Evolutionary conservation across 169 alveolate species (phyloP).

Genomic region (Sarcocystis neurona): DNA sequence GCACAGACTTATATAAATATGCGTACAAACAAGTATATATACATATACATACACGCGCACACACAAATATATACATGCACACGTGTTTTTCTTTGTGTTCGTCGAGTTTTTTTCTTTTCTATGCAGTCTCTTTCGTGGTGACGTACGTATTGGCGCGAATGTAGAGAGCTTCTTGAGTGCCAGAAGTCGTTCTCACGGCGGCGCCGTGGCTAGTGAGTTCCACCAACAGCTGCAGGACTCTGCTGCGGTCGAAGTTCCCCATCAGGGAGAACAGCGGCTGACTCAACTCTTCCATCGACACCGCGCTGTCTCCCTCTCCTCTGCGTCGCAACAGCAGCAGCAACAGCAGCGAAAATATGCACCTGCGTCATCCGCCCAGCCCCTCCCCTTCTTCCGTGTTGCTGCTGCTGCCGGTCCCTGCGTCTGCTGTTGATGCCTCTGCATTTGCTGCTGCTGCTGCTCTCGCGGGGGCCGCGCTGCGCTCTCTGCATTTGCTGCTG

Average conservation of each 20-base stretch:
- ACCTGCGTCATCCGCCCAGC: neutral
- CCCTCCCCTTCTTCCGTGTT: neutral
- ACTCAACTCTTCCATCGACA: slow-evolving; percentile 17
- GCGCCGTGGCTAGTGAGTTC: slow-evolving; percentile 65
- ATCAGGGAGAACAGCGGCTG: slow-evolving; percentile 13
- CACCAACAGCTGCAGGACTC: slow-evolving; percentile 53
- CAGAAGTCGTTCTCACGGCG: slow-evolving; percentile 36
- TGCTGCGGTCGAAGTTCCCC: slow-evolving; percentile 29
- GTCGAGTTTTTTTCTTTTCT: neutral
- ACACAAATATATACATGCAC: neutral
- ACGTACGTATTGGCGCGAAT: slow-evolving; percentile 58
- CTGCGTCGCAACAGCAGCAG: neutral
- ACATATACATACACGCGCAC: no score
- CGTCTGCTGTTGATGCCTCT: neutral
- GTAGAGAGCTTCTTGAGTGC: slow-evolving; percentile 53
- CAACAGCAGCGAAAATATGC: neutral
- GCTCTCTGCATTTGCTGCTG: no score
- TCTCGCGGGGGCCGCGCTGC: no score
- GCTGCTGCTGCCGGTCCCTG: neutral
- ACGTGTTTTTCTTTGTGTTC: neutral
- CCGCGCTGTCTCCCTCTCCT: slow-evolving; percentile 21
- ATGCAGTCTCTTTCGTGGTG: neutral
- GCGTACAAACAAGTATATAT: neutral
- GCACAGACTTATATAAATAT: neutral
- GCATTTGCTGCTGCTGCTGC: no score